Percentiles rank a stretch among this genome's conserved stretches.
These are phyloP conservation scores for Thelephora aurantiotincta DNA, from an alignment of 768 basidiomycete species.

Conservation along the genomic window DNA sequence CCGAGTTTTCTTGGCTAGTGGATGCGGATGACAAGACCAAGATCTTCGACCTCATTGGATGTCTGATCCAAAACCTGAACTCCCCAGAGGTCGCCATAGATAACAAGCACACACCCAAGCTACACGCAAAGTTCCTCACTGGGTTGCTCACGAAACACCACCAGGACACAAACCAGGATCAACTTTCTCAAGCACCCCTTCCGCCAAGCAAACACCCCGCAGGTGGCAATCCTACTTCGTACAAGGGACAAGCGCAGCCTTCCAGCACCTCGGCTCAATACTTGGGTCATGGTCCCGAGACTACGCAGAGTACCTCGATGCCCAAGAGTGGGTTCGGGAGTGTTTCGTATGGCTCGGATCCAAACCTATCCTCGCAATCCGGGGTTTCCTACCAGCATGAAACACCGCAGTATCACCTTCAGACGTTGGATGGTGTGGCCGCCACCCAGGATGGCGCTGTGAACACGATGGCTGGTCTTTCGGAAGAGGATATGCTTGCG, in stretches of 20 bases:
- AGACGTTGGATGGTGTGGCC: conserved; percentile 29
- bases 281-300: not conserved
- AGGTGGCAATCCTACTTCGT: not conserved
- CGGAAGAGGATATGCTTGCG: conserved; percentile 45
- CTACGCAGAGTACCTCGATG: not conserved
- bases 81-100: conserved; percentile 68
- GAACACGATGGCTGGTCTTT: conserved; percentile 5
- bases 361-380: not conserved
- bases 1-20: conserved; percentile 55
- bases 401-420: conserved; percentile 15
- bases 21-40: conserved; percentile 49
- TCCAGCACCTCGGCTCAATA: not conserved
- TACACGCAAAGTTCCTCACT: conserved; percentile 70
- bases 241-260: not conserved
- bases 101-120: conserved; percentile 65
- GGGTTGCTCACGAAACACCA: conserved; percentile 56
- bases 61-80: conserved; percentile 58
- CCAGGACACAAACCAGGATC: conserved; percentile 46
- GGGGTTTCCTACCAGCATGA: conserved; percentile 5
- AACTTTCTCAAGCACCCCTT: conserved; percentile 35
- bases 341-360: conserved; percentile 2
- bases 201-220: conserved; percentile 8
- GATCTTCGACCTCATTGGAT: conserved; percentile 58
- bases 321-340: not conserved
- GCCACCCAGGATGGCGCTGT: conserved; percentile 24